Evolutionary conservation across 331 rosid genomes (phyloP), one percentile per base, ranked within the genome.

Genomic region (Saraca asoca): DNA sequence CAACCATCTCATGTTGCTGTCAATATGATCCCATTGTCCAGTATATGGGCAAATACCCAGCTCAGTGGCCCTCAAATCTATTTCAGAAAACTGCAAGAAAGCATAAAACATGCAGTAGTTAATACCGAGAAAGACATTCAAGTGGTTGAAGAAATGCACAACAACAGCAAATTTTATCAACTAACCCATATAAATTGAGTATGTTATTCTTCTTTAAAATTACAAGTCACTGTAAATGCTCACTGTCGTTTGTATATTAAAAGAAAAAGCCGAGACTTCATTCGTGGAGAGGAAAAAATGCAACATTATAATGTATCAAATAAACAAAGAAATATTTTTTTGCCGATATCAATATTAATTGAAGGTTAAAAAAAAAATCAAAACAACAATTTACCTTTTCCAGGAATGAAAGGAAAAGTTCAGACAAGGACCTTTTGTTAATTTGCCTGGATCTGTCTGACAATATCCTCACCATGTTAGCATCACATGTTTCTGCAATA

Each of bases 371-470:
- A 64, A 44, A 58, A 62, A 42, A 72, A 68, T 14, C 42, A 51
- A 41, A 41, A 48, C 34, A 42, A 46, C 33, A 4, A 55, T 49
- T 58, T 74, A 88, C 98, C 96, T 86, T 90, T 17, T 31, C 75
- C 51, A 84, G 76, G 78, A 93, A 90, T 46, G 93, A 85, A 67
- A 77, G 38, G 70, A 90, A 90, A 81, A 90, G 97, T 51, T 82
- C 90, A 60, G 90, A 69, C 86, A 90, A 68, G 48, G 98, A 71
- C 50, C 81, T 82, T 39, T 35, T 75, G 82, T 93, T 93, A 49
- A 55, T 51, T 51, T 64, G 51, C 72, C 95, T 87, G 17, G 14
- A 60, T 31, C 6, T 88, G 75, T 66, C 51, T 29, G 81, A 59
- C 49, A 14, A 46, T 64, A 82, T 78, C 70, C 67, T 61, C 49